phyloP scores from a whole-genome alignment of 2,329 filamentous ascomycete species.

The Didymella lethalis region DNA sequence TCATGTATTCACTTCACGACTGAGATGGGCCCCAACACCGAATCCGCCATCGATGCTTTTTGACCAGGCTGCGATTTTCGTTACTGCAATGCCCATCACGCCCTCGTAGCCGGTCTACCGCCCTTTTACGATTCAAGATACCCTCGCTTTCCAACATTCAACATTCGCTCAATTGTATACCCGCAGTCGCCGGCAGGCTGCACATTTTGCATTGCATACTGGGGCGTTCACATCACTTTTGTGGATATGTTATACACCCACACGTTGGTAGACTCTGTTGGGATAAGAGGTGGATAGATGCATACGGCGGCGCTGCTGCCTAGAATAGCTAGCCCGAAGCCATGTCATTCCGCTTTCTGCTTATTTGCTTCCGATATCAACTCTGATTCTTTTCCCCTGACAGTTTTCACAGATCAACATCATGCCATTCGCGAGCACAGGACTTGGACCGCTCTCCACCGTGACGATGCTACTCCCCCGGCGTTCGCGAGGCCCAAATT shows the following conservation, averaged over 20 bases:
- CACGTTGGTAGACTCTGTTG: conserved; percentile 29
- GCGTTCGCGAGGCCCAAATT: conserved; percentile 3
- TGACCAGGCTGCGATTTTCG: conserved; percentile 1
- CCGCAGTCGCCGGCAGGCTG: conserved; percentile 23
- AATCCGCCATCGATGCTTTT: background rate
- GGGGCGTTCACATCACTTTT: conserved; percentile 32
- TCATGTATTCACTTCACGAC: background rate
- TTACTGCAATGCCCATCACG: conserved; percentile 17
- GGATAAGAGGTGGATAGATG: conserved; percentile 33
- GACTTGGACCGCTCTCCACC: conserved; percentile 2
- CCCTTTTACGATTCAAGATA: conserved; percentile 41
- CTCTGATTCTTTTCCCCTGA: conserved; percentile 8
- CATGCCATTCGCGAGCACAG: conserved; percentile 2
- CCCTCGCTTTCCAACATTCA: conserved; percentile 28
- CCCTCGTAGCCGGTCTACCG: conserved; percentile 24
- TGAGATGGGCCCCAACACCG: background rate
- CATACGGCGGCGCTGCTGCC: conserved; percentile 35
- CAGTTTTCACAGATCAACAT: conserved; percentile 5
- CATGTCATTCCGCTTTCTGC: conserved; percentile 14
- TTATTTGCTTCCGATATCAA: conserved; percentile 10
- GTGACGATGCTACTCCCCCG: conserved; percentile 6
- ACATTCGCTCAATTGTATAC: conserved; percentile 26
- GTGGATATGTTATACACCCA: conserved; percentile 25
- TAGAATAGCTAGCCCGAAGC: conserved; percentile 33
- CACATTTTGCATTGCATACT: conserved; percentile 29